Conservation (phyloP, 441 rosid species). For the Kokia cookei region DNA sequence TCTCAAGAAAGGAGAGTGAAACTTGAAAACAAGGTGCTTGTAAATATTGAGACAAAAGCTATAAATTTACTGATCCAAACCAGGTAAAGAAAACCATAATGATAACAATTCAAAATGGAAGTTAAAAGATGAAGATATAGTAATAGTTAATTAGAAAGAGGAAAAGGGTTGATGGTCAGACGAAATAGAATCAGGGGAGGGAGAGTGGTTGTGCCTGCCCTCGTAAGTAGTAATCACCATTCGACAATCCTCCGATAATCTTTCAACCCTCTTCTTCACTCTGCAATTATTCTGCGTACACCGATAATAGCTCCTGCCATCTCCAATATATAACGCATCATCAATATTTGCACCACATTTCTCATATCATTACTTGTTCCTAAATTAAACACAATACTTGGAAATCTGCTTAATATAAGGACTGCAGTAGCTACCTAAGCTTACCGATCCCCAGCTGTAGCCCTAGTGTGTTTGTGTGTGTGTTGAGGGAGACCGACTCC, state of each 20-base stretch:
- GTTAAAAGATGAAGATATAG: too few species aligned
- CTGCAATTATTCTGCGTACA: constrained; percentile 84
- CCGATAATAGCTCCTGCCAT: constrained; percentile 76
- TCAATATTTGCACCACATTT: too few species aligned
- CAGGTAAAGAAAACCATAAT: neutral
- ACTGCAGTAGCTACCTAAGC: too few species aligned
- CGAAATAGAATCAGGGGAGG: constrained; percentile 79
- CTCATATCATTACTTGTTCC: too few species aligned
- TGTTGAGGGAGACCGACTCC: too few species aligned
- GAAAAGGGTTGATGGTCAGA: constrained; percentile 71
- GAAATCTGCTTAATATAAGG: too few species aligned
- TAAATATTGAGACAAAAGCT: neutral
- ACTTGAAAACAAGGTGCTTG: neutral
- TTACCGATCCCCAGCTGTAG: too few species aligned
- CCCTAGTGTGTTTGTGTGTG: too few species aligned
- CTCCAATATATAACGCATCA: neutral
- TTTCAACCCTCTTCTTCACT: constrained; percentile 93
- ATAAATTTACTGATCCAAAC: neutral
- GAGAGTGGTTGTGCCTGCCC: constrained; percentile 94
- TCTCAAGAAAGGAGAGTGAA: neutral
- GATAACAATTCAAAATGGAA: too few species aligned
- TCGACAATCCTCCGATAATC: constrained; percentile 89
- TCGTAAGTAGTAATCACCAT: constrained; percentile 98
- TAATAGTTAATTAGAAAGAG: constrained; percentile 34
- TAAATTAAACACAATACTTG: too few species aligned